Base-by-base conservation (phyloP, 2,329 filamentous ascomycete species). In the Paraconiothyrium brasiliense region DNA sequence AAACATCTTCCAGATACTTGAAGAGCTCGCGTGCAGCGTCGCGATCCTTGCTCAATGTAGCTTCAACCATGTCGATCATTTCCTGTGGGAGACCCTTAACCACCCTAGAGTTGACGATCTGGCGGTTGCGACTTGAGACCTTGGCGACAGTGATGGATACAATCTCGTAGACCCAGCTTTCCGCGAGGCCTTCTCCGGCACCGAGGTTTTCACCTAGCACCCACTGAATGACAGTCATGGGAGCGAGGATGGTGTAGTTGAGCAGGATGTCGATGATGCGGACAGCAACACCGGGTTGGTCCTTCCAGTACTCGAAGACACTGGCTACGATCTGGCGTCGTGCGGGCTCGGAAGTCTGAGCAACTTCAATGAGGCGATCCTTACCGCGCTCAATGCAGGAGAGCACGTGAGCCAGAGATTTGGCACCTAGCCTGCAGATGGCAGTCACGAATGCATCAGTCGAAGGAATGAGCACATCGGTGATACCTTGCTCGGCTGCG, bases 351-450 rank as follows among this genome's bases (percentile, higher is more conserved):
- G 92, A 94, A 49, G 88, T 85, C 1, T 89, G 85, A 0, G 92
- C 93, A 41, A 94, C 89, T 60, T 91, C 89, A 2, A 97, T 83
- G 0, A 99, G 88, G 34, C 93, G 89, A 58, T 94, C 92, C 80
- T 97, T 97, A 80, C 91, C 94, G 61, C 95, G 91, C 79, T 99
- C 95, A 67, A 99, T 97, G 77, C 92, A 97, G 9, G 94, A 96
- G 16, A 99, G 87, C 4, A 97, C 93, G 78, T 99, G 95, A 13
- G 94, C 97, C 35, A 99, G 87, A 0, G 94, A 97, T 80, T 99
- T 99, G 66, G 92, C 94, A 48, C 95, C 95, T 52, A 97, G 90
- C 80, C 89, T 95, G 82, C 94, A 95, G 68, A 99, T 94, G 22
- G 92, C 90, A 0, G 94, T 99, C 74, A 97, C 90, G 74, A 97